phyloP scores from a whole-genome alignment of 2,329 filamentous ascomycete genomes.

The Corynespora cassiicola region DNA sequence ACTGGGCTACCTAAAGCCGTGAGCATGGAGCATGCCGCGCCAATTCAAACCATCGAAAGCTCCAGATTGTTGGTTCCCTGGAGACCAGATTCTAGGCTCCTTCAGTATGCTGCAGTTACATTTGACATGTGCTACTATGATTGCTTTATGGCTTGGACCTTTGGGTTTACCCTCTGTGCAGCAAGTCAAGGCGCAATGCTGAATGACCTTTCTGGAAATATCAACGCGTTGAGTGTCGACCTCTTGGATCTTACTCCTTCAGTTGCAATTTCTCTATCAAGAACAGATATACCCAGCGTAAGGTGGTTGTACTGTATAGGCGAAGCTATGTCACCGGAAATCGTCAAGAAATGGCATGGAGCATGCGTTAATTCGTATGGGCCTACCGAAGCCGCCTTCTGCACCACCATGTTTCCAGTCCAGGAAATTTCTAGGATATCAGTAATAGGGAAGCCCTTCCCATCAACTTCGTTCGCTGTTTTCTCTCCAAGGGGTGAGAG shows the following conservation, averaged over 20 bases:
- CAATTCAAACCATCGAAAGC: conserved; percentile 49
- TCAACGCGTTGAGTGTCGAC: conserved; percentile 43
- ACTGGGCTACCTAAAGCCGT: conserved; percentile 54
- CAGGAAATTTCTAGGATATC: conserved; percentile 35
- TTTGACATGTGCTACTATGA: conserved; percentile 58
- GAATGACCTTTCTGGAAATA: conserved; percentile 42
- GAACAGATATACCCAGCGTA: conserved; percentile 41
- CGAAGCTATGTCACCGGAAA: conserved; percentile 49
- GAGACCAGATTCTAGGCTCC: conserved; percentile 42
- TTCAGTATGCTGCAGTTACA: conserved; percentile 52
- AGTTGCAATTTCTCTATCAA: conserved; percentile 44
- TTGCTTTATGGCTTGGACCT: conserved; percentile 53
- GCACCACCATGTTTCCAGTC: conserved; percentile 50
- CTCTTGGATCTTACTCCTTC: conserved; percentile 53
- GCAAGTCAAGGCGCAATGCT: conserved; percentile 47
- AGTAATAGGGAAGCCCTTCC: conserved; percentile 52
- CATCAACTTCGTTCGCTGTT: conserved; percentile 48
- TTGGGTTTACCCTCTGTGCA: conserved; percentile 52
- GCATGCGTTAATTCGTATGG: conserved; percentile 54
- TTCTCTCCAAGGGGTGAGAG: conserved; percentile 35
- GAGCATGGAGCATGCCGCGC: conserved; percentile 49
- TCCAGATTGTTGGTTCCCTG: conserved; percentile 49
- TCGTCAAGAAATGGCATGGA: conserved; percentile 46
- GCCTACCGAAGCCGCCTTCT: conserved; percentile 53
- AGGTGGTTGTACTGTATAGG: conserved; percentile 54